These are phyloP conservation scores for Ascochyta fabae DNA, from an alignment of 2,329 filamentous ascomycete species.

Conservation along the genomic window DNA sequence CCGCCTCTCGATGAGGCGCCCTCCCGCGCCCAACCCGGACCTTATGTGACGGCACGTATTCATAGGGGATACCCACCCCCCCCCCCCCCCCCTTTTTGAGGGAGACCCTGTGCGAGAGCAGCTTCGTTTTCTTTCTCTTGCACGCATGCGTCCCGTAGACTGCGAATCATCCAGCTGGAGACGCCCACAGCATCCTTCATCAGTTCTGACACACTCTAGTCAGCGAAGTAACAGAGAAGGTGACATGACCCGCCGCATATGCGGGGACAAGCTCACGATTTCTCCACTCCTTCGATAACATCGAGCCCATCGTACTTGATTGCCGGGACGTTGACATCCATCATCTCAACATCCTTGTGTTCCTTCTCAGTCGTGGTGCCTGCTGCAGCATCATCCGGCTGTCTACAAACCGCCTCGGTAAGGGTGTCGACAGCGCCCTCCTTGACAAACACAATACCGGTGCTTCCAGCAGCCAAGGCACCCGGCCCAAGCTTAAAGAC, in stretches of 20 bases:
- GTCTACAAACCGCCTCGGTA: conserved; percentile 59
- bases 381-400: conserved; percentile 14
- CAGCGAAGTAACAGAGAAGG: conserved; percentile 1
- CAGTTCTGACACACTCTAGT: not conserved
- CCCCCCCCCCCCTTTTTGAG: conserved; percentile 3
- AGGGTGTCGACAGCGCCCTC: conserved; percentile 67
- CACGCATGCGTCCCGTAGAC: not conserved
- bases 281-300: conserved; percentile 39
- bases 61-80: no score
- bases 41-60: no score
- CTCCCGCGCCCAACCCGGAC: no score
- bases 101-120: conserved; percentile 7
- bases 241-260: not conserved
- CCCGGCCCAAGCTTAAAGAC: conserved; percentile 73
- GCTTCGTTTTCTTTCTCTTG: conserved; percentile 1
- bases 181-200: not conserved
- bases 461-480: conserved; percentile 51
- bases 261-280: conserved; percentile 27
- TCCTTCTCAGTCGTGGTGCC: not conserved
- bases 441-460: conserved; percentile 82
- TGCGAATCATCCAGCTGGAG: no score
- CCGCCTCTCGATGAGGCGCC: no score
- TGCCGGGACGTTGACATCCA: conserved; percentile 4
- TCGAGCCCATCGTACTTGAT: conserved; percentile 23
- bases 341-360: conserved; percentile 17